Percentiles rank a stretch among this genome's conserved stretches.
These are phyloP conservation scores for Daldinia concentrica DNA, from an alignment of 495 filamentous ascomycete species.

Conservation along the genomic window DNA sequence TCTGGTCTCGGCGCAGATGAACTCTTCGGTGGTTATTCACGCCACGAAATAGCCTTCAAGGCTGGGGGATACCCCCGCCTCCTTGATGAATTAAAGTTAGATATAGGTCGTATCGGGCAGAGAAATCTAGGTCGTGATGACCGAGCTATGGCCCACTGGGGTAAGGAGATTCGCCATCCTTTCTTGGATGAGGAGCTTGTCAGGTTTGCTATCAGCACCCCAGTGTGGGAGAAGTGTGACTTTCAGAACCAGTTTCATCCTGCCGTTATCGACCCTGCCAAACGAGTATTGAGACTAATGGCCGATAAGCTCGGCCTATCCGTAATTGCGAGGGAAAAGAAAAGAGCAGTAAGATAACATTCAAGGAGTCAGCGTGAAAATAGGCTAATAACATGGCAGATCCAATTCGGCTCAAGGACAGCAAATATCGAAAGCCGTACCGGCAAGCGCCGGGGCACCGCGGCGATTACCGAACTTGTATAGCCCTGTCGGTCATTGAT, in stretches of 20 bases:
- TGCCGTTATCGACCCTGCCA: constrained; percentile 72
- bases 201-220: constrained; percentile 74
- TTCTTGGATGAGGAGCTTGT: constrained; percentile 90
- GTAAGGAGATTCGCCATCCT: constrained; percentile 89
- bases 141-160: constrained; percentile 88
- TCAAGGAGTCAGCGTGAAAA: not conserved
- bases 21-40: constrained; percentile 90
- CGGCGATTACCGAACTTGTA: constrained; percentile 50
- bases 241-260: constrained; percentile 64
- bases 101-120: constrained; percentile 86
- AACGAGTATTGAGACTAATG: constrained; percentile 80
- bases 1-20: constrained; percentile 97
- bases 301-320: constrained; percentile 78
- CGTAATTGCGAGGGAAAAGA: constrained; percentile 81
- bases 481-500: not conserved
- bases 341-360: constrained; percentile 72
- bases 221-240: constrained; percentile 87
- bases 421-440: constrained; percentile 77
- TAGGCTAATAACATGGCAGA: constrained; percentile 50
- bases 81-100: constrained; percentile 83
- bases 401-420: constrained; percentile 86
- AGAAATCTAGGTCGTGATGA: constrained; percentile 95
- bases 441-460: constrained; percentile 76
- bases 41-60: constrained; percentile 80
- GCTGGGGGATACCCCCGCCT: constrained; percentile 73